Evolutionary conservation across 1,284 basidiomycete species (phyloP).

Genomic region (Cerrena zonata): DNA sequence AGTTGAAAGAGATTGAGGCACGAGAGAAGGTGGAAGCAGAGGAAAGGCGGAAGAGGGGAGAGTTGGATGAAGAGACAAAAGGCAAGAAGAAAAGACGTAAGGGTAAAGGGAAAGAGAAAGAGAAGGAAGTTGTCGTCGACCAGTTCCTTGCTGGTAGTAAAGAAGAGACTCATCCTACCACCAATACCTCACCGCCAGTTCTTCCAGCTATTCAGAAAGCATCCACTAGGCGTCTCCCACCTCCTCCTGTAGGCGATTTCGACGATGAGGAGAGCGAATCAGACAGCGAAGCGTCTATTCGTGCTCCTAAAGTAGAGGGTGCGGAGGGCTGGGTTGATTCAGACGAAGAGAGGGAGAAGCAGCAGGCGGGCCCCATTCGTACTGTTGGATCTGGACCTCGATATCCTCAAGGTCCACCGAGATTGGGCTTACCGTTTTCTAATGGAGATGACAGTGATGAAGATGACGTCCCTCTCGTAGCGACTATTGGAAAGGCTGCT

Average conservation of each 20-base stretch:
- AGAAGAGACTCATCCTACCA: background rate
- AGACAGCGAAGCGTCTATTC: conserved; percentile 41
- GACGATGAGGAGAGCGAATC: conserved; percentile 45
- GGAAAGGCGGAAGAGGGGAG: conserved; percentile 38
- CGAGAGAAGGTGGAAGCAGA: conserved; percentile 51
- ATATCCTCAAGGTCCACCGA: conserved; percentile 25
- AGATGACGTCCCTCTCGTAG: conserved; percentile 69
- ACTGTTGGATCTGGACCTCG: conserved; percentile 51
- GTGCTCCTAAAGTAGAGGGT: conserved; percentile 15
- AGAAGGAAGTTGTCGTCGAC: conserved; percentile 10
- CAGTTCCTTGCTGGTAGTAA: conserved; percentile 2
- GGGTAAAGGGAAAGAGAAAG: conserved; percentile 32
- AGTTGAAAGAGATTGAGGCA: conserved; percentile 66
- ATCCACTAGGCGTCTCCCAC: conserved; percentile 35
- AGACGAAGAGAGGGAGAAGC: conserved; percentile 31
- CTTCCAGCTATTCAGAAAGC: conserved; percentile 52
- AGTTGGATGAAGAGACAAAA: conserved; percentile 36
- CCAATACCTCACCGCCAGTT: conserved; percentile 38
- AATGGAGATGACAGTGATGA: conserved; percentile 51
- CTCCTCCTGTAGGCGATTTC: conserved; percentile 40
- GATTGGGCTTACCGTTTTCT: background rate
- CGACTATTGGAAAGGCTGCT: conserved; percentile 47
- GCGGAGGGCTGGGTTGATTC: conserved; percentile 42
- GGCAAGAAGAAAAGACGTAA: conserved; percentile 40
- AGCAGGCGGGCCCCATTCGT: conserved; percentile 41